Base-by-base conservation (phyloP, 345 rosid genomes). In the Citrus inodora region DNA sequence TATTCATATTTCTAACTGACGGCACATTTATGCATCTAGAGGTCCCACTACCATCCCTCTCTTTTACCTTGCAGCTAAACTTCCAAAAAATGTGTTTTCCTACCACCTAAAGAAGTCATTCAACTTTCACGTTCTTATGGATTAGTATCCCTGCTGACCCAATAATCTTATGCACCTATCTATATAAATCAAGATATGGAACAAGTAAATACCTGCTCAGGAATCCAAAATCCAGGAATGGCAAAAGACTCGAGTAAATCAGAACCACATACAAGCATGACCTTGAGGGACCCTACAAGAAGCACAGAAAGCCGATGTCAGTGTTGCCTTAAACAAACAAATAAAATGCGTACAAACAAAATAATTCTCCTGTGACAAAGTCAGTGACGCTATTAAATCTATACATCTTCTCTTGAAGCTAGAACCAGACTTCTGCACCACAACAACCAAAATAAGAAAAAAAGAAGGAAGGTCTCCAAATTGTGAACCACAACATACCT, bases 211-310 rank as follows among this genome's bases (percentile, higher is more conserved):
- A 90, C 99, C 91, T 96, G 99, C 70, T 90, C 95, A 53, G 78
- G 95, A 65, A 92, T 90, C 99, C 99, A 96, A 81, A 81, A 81
- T 77, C 93, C 93, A 4, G 97, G 99, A 71, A 78, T 82, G 85
- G 86, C 72, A 77, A 94, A 94, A 42, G 98, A 94, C 75, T 91
- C 85, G 30, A 94, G 87, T 72, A 96, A 86, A 86, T 94, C 99
- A 82, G 98, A 92, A 86, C 97, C 98, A 78, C 99, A 96, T 46
- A 96, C 80, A 71, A 96, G 91, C 98, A 94, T 89, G 83, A 92
- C 88, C 82, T 81, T 89, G 33, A 90, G 90, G 85, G 91, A 86
- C 73, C 75, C 98, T 94, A 81, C 76, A 75, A 82, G 59, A 21
- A 73, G 14, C 53, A 79, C 76, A 59, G 48, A 53, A 81, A 58